Evolutionary conservation across 352 stramenopile species (phyloP).

Genomic region (Globisporangium irregulare): DNA sequence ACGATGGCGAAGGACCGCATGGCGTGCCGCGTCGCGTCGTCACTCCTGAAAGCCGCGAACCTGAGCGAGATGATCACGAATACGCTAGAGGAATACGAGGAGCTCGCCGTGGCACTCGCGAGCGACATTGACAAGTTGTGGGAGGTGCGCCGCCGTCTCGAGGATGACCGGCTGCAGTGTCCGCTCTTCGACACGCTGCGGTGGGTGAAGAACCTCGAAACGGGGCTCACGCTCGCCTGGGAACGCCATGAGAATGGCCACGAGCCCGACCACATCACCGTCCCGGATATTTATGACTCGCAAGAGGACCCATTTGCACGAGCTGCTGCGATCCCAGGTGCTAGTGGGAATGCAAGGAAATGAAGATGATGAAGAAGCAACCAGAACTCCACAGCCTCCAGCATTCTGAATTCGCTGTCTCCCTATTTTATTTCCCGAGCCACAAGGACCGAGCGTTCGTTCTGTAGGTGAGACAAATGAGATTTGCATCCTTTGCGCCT

Average conservation of each 20-base stretch:
- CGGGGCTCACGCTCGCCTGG: conserved; percentile 63
- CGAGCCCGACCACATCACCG: conserved; percentile 72
- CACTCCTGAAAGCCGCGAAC: conserved; percentile 77
- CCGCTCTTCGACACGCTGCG: conserved; percentile 82
- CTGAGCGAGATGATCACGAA: conserved; percentile 78
- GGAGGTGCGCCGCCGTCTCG: conserved; percentile 64
- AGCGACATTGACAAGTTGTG: conserved; percentile 85
- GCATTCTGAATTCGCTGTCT: not conserved
- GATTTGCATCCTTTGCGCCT: not conserved
- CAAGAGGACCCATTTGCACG: not conserved
- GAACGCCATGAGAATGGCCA: conserved; percentile 67
- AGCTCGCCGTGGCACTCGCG: conserved; percentile 86
- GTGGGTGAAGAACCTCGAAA: conserved; percentile 87
- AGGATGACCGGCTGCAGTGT: conserved; percentile 58
- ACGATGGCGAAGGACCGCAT: conserved; percentile 90
- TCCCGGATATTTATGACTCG: conserved; percentile 73
- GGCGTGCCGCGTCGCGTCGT: conserved; percentile 85
- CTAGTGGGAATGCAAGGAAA: not conserved
- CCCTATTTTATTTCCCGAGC: not conserved
- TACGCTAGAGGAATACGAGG: conserved; percentile 87
- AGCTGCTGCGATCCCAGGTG: not conserved
- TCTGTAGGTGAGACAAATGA: not conserved
- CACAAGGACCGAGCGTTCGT: not conserved
- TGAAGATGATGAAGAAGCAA: not conserved
- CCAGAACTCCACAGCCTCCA: not conserved